Conservation (phyloP, 2,329 filamentous ascomycete genomes). For the Mycocentrospora acerina region DNA sequence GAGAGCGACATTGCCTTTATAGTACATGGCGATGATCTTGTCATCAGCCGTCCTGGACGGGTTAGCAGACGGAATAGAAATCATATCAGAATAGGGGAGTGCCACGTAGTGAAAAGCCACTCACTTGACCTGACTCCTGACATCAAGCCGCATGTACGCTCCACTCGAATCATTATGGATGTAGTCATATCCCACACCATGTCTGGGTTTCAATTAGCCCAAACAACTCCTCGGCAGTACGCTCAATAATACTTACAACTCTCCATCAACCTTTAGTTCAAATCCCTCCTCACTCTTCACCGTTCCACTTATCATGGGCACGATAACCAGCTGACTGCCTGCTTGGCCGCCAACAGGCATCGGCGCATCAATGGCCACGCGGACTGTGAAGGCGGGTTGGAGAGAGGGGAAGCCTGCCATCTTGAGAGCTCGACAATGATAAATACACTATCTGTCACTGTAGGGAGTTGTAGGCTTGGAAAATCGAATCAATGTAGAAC, state of each 20-base stretch:
- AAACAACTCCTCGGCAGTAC: too few species aligned
- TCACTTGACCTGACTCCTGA: conserved; percentile 29
- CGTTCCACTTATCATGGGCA: conserved; percentile 32
- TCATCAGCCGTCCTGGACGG: conserved; percentile 17
- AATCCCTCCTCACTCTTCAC: conserved; percentile 35
- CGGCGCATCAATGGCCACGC: conserved; percentile 31
- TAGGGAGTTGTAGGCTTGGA: too few species aligned
- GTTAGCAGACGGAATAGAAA: neutral
- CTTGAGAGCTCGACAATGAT: neutral
- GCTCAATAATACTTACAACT: conserved; percentile 15
- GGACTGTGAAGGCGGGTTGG: conserved; percentile 34
- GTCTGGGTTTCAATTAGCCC: too few species aligned
- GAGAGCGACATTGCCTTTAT: conserved; percentile 31
- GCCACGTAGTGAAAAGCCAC: neutral
- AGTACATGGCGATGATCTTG: conserved; percentile 35
- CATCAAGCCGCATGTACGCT: conserved; percentile 31
- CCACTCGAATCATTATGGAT: conserved; percentile 32
- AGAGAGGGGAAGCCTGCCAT: conserved; percentile 33
- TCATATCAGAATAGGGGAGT: neutral
- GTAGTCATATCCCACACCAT: conserved; percentile 36
- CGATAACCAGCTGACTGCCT: conserved; percentile 25
- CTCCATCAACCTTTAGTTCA: conserved; percentile 28
- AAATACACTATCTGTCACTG: neutral
- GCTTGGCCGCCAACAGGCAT: conserved; percentile 26
- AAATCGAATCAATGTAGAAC: too few species aligned